Conservation (phyloP, 495 filamentous ascomycete genomes). For the Daldinia decipiens region DNA sequence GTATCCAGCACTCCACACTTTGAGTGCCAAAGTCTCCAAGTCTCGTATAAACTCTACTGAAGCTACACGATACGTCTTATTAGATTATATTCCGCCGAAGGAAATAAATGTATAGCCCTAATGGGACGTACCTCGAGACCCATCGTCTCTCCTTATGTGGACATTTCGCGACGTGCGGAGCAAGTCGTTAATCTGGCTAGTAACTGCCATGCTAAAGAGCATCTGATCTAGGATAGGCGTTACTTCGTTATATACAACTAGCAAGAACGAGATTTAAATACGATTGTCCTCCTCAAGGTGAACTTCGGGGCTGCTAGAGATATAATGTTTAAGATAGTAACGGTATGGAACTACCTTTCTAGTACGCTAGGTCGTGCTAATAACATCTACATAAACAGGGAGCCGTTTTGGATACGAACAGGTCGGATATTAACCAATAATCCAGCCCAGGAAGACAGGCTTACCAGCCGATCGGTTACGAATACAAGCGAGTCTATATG, state of each 20-base stretch:
- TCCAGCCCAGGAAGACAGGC: not conserved
- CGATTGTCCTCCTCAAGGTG: not conserved
- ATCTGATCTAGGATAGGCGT: not conserved
- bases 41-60: not conserved
- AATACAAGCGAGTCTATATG: not conserved
- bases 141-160: not conserved
- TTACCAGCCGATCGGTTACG: not conserved
- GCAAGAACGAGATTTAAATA: not conserved
- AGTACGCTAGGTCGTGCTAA: not conserved
- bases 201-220: not conserved
- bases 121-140: not conserved
- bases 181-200: not conserved
- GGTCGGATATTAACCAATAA: not conserved
- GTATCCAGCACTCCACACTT: not conserved
- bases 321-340: not conserved
- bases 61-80: not conserved
- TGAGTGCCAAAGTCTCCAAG: not conserved
- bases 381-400: not conserved
- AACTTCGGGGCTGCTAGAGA: not conserved
- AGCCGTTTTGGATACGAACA: not conserved
- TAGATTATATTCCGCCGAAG: not conserved
- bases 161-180: not conserved
- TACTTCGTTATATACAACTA: not conserved
- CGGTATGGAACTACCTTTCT: not conserved
- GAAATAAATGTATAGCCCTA: not conserved